A percentile compares a stretch with the other conserved stretches of the same genome.
Conservation (phyloP, 2,329 filamentous ascomycete species). For the Colletotrichum sp. region DNA sequence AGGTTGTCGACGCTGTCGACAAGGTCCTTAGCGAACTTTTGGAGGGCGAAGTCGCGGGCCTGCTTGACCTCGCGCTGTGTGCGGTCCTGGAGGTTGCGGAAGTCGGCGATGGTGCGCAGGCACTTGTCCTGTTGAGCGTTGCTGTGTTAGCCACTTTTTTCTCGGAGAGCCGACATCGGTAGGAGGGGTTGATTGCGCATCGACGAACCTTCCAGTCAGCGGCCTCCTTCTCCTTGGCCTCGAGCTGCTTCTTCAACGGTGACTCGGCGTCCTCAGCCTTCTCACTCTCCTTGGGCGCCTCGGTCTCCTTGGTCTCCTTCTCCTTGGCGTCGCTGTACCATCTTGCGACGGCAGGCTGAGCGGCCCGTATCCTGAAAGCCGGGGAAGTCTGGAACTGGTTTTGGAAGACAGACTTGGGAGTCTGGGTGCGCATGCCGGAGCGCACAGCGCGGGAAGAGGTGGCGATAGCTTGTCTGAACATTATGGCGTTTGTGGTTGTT, state of each 20-base stretch:
- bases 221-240: slow-evolving; percentile 56
- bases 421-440: slow-evolving; percentile 40
- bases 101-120: slow-evolving; percentile 92
- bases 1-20: slow-evolving; percentile 97
- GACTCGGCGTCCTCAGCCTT: slow-evolving; percentile 37
- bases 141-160: not conserved
- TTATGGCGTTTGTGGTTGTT: slow-evolving; percentile 27
- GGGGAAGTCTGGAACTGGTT: slow-evolving; percentile 42
- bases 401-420: slow-evolving; percentile 38
- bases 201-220: slow-evolving; percentile 82
- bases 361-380: slow-evolving; percentile 39
- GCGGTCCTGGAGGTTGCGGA: slow-evolving; percentile 96
- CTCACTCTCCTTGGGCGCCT: slow-evolving; percentile 30
- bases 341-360: slow-evolving; percentile 39
- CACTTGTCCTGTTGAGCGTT: slow-evolving; percentile 77
- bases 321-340: slow-evolving; percentile 56
- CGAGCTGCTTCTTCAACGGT: slow-evolving; percentile 55
- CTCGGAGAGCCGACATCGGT: slow-evolving; percentile 7
- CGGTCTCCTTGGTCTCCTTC: slow-evolving; percentile 22
- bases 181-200: not conserved
- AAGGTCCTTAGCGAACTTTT: slow-evolving; percentile 93
- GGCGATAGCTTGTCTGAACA: slow-evolving; percentile 52
- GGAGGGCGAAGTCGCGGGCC: slow-evolving; percentile 91
- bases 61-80: slow-evolving; percentile 88
- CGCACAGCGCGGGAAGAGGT: slow-evolving; percentile 49